Evolutionary conservation across 2,329 filamentous ascomycete genomes (phyloP).

Genomic region (Cladophialophora exuberans): DNA sequence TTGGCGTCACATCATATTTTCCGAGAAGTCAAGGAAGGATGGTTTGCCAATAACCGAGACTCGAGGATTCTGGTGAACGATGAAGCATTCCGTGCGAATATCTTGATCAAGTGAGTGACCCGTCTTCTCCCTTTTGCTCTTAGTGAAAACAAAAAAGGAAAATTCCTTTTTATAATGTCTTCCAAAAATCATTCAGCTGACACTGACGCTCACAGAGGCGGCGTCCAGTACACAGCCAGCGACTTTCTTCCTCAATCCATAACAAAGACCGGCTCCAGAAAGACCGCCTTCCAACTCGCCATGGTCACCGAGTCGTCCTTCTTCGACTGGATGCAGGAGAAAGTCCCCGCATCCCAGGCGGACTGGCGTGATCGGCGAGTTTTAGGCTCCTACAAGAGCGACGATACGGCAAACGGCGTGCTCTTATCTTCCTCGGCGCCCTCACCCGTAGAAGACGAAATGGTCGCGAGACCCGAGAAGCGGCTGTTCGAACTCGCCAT

Average conservation of each 20-base stretch:
- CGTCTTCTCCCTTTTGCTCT: neutral
- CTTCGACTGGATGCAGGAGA: slow-evolving; percentile 17
- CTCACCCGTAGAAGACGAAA: neutral
- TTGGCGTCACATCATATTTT: slow-evolving; percentile 14
- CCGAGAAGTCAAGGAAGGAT: slow-evolving; percentile 4
- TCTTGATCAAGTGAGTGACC: slow-evolving; percentile 12
- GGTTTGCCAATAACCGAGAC: slow-evolving; percentile 11
- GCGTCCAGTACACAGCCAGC: slow-evolving; percentile 13
- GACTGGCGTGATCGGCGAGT: neutral
- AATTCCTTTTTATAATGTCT: no score
- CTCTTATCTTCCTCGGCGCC: no score
- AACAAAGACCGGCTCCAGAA: neutral
- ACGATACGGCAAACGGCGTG: no score
- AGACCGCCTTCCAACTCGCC: slow-evolving; percentile 14
- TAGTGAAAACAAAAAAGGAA: neutral
- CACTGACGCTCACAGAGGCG: slow-evolving; percentile 6
- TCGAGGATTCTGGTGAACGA: slow-evolving; percentile 8
- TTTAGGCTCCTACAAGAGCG: no score
- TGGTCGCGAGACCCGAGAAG: slow-evolving; percentile 12
- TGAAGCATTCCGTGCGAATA: slow-evolving; percentile 8
- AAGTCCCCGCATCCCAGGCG: neutral
- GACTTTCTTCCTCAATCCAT: slow-evolving; percentile 8
- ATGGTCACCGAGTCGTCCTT: slow-evolving; percentile 6
- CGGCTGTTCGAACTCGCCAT: slow-evolving; percentile 13
- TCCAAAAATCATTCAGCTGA: no score